Conservation (phyloP, 768 basidiomycete species). For the Strobilomyces dryophilus region DNA sequence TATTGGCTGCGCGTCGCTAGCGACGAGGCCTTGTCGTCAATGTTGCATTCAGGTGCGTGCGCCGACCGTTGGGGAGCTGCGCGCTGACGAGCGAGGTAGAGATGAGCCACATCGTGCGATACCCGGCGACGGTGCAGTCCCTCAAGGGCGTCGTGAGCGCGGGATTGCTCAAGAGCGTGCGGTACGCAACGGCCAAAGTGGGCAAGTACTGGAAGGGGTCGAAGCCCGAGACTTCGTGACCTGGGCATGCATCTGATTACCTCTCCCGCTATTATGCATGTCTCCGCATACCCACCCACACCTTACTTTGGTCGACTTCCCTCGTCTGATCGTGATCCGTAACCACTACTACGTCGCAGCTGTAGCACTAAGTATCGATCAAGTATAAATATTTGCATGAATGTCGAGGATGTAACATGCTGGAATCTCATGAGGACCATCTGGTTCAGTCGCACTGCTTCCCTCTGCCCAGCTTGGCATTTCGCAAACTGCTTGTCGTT, state of each 20-base stretch:
- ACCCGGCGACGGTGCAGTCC: conserved; percentile 80
- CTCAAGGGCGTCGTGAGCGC: conserved; percentile 84
- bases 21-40: conserved; percentile 50
- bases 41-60: conserved; percentile 51
- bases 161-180: conserved; percentile 72
- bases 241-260: too few relatives aligned
- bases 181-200: conserved; percentile 74
- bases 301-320: conserved; percentile 1
- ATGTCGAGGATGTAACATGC: background rate
- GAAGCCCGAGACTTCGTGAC: conserved; percentile 5
- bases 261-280: background rate
- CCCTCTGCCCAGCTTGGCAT: too few relatives aligned
- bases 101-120: conserved; percentile 71
- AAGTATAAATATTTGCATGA: background rate
- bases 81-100: conserved; percentile 41
- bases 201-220: conserved; percentile 73
- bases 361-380: conserved; percentile 20
- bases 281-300: conserved; percentile 4
- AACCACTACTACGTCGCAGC: conserved; percentile 2
- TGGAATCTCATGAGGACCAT: too few relatives aligned
- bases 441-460: too few relatives aligned
- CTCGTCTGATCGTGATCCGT: background rate
- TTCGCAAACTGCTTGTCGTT: too few relatives aligned
- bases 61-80: background rate
- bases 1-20: conserved; percentile 74